phyloP scores from a whole-genome alignment of 306 rosid species.

The Quercus variabilis region DNA sequence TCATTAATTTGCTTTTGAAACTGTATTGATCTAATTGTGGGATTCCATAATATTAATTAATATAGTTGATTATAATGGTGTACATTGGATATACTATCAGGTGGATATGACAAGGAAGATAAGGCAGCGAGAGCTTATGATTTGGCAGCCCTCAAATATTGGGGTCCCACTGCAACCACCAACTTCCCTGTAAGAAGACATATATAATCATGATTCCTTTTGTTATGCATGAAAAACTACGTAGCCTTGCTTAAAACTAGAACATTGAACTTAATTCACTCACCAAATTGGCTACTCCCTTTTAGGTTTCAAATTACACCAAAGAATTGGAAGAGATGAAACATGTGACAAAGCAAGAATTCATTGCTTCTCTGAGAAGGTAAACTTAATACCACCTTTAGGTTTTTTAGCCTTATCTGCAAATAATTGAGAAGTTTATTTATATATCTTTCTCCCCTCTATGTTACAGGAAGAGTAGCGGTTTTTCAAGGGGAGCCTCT shows the following conservation, averaged over 20 bases:
- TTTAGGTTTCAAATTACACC: slow-evolving; percentile 63
- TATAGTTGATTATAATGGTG: not conserved
- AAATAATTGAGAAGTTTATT: not conserved
- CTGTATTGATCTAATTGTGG: not conserved
- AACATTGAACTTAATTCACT: not conserved
- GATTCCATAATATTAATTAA: not conserved
- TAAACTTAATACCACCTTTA: not conserved
- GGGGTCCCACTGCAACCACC: slow-evolving; percentile 95
- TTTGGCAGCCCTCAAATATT: slow-evolving; percentile 95
- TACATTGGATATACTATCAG: slow-evolving; percentile 37
- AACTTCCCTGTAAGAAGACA: slow-evolving; percentile 71
- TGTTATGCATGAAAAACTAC: not conserved
- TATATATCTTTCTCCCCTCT: not conserved
- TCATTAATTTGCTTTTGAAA: not conserved
- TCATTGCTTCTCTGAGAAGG: slow-evolving; percentile 94
- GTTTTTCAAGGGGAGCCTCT: slow-evolving; percentile 96
- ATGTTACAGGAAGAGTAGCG: slow-evolving; percentile 86
- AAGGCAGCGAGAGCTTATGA: slow-evolving; percentile 99
- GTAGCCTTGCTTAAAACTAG: not conserved
- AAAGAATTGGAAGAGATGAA: slow-evolving; percentile 93
- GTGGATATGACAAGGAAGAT: slow-evolving; percentile 98
- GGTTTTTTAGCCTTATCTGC: not conserved
- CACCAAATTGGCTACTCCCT: not conserved
- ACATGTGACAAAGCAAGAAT: slow-evolving; percentile 85
- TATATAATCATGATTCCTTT: not conserved